A percentile compares a stretch with the other conserved stretches of the same genome.
Evolutionary conservation across 2,329 filamentous ascomycete species (phyloP).

Genomic region (Fusarium ramigenum): DNA sequence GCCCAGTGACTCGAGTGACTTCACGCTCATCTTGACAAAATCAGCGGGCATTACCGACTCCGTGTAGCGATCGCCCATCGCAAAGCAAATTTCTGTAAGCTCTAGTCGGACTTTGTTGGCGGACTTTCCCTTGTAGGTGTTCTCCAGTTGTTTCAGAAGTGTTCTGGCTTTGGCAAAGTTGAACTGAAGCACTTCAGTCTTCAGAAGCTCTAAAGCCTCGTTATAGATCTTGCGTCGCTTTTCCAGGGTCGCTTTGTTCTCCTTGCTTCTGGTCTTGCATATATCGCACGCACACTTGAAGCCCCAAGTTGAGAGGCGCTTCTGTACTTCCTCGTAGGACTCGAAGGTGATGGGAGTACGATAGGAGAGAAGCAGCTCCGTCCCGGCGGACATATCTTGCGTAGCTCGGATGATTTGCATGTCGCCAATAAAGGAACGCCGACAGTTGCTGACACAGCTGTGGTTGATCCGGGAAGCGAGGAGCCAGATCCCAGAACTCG

Average conservation of each 20-base stretch:
- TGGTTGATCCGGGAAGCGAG: conserved; percentile 63
- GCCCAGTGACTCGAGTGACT: conserved; percentile 4
- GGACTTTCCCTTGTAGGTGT: conserved; percentile 30
- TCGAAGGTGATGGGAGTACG: conserved; percentile 40
- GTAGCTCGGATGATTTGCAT: conserved; percentile 61
- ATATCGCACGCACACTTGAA: conserved; percentile 55
- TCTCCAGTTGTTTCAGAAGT: conserved; percentile 34
- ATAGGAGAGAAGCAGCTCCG: conserved; percentile 59
- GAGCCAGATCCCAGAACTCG: conserved; percentile 56
- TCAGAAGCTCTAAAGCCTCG: conserved; percentile 5
- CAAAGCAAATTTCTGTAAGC: not conserved
- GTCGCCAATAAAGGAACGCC: conserved; percentile 62
- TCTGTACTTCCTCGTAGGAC: conserved; percentile 38
- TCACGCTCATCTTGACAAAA: not conserved
- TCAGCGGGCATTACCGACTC: not conserved
- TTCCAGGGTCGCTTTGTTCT: conserved; percentile 8
- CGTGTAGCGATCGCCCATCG: not conserved
- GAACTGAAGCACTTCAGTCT: not conserved
- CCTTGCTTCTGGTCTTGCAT: conserved; percentile 46
- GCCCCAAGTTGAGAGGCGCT: conserved; percentile 49
- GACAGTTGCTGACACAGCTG: conserved; percentile 58
- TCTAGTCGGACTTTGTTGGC: not conserved
- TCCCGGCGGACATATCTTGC: conserved; percentile 51
- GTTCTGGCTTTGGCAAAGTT: conserved; percentile 1
- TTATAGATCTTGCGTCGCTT: conserved; percentile 23